These are phyloP conservation scores for Lasiosphaeriaceae sp. DNA, from an alignment of 495 filamentous ascomycete genomes.

Conservation along the genomic window DNA sequence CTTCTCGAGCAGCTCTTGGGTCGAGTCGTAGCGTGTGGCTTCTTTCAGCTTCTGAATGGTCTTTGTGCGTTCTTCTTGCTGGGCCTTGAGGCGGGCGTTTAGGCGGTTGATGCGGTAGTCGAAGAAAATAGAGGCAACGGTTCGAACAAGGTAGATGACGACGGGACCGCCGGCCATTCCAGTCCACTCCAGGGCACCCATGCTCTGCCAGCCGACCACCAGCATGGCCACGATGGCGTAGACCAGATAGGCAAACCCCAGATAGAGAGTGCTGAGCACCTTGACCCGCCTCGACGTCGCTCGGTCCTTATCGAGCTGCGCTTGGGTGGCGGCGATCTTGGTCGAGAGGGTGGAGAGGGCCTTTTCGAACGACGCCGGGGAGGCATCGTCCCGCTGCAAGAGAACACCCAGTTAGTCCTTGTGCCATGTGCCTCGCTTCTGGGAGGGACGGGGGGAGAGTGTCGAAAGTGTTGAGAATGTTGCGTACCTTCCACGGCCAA, in stretches of 20 bases:
- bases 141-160: conserved; percentile 67
- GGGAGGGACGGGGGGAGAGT: too few species aligned
- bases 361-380: conserved; percentile 90
- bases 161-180: conserved; percentile 76
- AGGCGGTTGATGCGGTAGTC: conserved; percentile 71
- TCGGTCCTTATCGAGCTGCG: conserved; percentile 67
- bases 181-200: conserved; percentile 69
- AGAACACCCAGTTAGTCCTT: background rate
- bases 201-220: conserved; percentile 80
- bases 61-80: conserved; percentile 71
- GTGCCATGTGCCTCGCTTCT: too few species aligned
- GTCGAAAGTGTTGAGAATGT: conserved; percentile 29
- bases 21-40: conserved; percentile 92
- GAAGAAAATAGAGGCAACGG: conserved; percentile 61
- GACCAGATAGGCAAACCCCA: conserved; percentile 83
- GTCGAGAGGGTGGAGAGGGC: conserved; percentile 71
- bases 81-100: conserved; percentile 63
- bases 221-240: conserved; percentile 74
- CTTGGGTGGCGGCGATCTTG: conserved; percentile 71
- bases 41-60: conserved; percentile 93
- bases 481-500: conserved; percentile 53
- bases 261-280: conserved; percentile 84
- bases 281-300: conserved; percentile 72
- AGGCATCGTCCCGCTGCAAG: conserved; percentile 69
- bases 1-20: conserved; percentile 87